These are phyloP conservation scores for Tetrapyrgos nigripes DNA, from an alignment of 1,284 basidiomycete genomes.

Conservation along the genomic window DNA sequence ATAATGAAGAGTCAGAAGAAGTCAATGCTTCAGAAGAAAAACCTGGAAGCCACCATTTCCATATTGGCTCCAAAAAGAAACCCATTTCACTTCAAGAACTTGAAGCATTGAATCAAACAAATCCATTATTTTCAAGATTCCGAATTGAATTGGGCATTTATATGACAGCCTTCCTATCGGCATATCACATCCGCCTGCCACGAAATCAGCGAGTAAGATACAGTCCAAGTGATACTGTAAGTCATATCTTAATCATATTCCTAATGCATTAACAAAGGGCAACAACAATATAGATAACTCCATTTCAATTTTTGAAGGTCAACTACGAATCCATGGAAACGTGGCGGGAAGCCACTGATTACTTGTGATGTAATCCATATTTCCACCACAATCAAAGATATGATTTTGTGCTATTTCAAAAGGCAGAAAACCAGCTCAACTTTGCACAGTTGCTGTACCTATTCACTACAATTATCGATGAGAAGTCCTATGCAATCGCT, in stretches of 20 bases:
- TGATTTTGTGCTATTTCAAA: constrained; percentile 37
- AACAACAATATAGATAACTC: constrained; percentile 26
- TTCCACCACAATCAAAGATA: constrained; percentile 32
- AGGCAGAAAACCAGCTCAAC: constrained; percentile 7
- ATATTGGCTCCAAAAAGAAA: not conserved
- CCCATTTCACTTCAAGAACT: constrained; percentile 15
- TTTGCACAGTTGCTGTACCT: constrained; percentile 34
- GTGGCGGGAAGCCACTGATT: constrained; percentile 30
- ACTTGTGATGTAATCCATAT: constrained; percentile 35
- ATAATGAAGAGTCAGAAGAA: not conserved
- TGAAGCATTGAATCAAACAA: not conserved
- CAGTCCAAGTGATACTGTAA: too few relatives aligned
- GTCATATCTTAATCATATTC: not conserved
- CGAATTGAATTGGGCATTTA: too few relatives aligned
- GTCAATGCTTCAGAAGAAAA: not conserved
- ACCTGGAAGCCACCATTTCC: too few relatives aligned
- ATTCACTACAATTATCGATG: constrained; percentile 25
- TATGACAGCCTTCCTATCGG: too few relatives aligned
- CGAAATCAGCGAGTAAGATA: too few relatives aligned
- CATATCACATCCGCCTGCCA: too few relatives aligned
- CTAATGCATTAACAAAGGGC: constrained; percentile 11
- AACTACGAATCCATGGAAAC: constrained; percentile 30
- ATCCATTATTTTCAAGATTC: constrained; percentile 13
- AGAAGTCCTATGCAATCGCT: constrained; percentile 26
- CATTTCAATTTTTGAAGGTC: constrained; percentile 29